These are phyloP conservation scores for Puccinia novopanici DNA, from an alignment of 1,284 basidiomycete species.

Conservation along the genomic window DNA sequence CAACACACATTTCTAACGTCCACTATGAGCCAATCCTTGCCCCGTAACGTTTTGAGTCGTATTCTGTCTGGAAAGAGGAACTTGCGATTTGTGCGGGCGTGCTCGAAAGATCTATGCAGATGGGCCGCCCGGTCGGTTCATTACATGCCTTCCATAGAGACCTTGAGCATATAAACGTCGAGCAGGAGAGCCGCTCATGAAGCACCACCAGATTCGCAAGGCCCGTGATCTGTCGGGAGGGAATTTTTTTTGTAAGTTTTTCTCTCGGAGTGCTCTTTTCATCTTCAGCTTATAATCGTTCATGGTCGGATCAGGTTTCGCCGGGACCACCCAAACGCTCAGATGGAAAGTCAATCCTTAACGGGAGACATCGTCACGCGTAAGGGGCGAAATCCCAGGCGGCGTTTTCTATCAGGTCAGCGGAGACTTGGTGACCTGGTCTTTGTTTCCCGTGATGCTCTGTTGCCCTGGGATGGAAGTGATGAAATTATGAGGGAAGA, in stretches of 20 bases:
- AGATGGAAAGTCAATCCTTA: not conserved
- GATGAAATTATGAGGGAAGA: not conserved
- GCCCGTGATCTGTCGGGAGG: not conserved
- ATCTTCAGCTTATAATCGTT: not conserved
- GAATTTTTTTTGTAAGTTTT: not conserved
- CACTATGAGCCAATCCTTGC: too few relatives aligned
- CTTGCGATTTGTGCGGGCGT: conserved; percentile 12
- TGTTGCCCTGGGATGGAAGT: not conserved
- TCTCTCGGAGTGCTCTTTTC: not conserved
- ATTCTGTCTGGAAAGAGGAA: not conserved
- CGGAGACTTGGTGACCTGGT: not conserved
- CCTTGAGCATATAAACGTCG: conserved; percentile 18
- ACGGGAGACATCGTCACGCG: not conserved
- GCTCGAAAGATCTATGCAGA: conserved; percentile 24
- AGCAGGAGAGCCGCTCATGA: conserved; percentile 15
- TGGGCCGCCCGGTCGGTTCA: not conserved
- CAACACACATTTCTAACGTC: not conserved
- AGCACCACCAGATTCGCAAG: conserved; percentile 6
- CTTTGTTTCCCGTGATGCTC: not conserved
- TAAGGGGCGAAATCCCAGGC: not conserved
- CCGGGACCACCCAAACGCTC: too few relatives aligned
- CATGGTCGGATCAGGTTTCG: not conserved
- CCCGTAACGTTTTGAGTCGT: too few relatives aligned
- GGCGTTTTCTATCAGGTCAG: not conserved
- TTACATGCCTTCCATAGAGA: conserved; percentile 6